Percentiles rank a stretch among this genome's conserved stretches.
phyloP scores from a whole-genome alignment of 2,329 filamentous ascomycete species.

The Dothistroma septosporum region DNA sequence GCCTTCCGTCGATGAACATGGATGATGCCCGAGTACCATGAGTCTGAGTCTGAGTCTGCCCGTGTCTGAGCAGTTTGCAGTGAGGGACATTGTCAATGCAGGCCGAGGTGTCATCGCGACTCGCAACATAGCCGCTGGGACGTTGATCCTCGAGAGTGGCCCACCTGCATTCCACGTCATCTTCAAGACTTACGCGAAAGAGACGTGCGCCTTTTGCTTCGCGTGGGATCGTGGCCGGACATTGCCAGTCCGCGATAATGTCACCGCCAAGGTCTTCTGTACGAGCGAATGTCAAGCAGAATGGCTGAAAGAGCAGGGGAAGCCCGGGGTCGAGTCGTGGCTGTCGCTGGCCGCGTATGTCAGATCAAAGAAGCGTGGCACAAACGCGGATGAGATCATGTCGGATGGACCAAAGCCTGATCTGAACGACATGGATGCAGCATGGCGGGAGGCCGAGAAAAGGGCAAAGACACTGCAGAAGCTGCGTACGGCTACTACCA shows the following conservation, averaged over 20 bases:
- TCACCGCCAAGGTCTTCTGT: constrained; percentile 44
- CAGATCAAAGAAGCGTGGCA: constrained; percentile 19
- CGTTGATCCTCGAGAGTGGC: constrained; percentile 37
- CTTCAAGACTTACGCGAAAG: constrained; percentile 45
- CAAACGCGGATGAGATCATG: constrained; percentile 9
- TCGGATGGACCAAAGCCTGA: constrained; percentile 15
- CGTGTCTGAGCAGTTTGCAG: constrained; percentile 29
- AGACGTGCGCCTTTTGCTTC: constrained; percentile 49
- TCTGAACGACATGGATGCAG: constrained; percentile 18
- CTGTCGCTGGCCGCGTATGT: constrained; percentile 25
- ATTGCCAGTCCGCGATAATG: constrained; percentile 37
- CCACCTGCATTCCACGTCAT: constrained; percentile 41
- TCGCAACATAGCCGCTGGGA: constrained; percentile 33
- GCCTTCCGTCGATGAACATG: background rate
- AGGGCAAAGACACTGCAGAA: constrained; percentile 14
- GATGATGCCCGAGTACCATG: constrained; percentile 9
- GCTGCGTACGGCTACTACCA: background rate
- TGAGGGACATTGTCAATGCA: constrained; percentile 40
- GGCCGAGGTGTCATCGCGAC: constrained; percentile 46
- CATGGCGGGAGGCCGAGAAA: constrained; percentile 23
- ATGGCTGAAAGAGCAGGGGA: constrained; percentile 34
- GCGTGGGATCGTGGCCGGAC: constrained; percentile 43
- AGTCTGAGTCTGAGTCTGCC: constrained; percentile 9
- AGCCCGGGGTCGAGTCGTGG: constrained; percentile 32
- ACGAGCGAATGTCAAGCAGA: constrained; percentile 32